Evolutionary conservation across 345 rosid species (phyloP).

Genomic region (Dimocarpus longan): DNA sequence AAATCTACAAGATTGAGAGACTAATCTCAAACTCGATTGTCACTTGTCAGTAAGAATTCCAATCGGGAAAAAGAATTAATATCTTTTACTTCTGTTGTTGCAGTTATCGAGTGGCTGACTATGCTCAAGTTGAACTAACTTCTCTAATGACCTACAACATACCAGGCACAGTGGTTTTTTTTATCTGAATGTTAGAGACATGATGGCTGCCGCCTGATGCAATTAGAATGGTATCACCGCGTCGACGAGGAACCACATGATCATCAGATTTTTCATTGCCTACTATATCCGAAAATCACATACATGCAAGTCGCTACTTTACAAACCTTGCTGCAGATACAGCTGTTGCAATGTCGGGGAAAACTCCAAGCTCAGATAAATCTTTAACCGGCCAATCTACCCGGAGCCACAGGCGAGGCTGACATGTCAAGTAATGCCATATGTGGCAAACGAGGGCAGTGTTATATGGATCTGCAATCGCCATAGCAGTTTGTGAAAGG

Average conservation of each 20-base stretch:
- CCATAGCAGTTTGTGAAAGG: conserved; percentile 55
- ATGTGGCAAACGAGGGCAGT: conserved; percentile 99
- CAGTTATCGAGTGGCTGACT: no score
- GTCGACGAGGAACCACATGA: conserved; percentile 51
- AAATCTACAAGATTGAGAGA: neutral
- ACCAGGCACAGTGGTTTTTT: conserved; percentile 90
- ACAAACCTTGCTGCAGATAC: conserved; percentile 92
- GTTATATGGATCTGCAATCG: conserved; percentile 99
- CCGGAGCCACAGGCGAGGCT: conserved; percentile 92
- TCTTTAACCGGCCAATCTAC: conserved; percentile 76
- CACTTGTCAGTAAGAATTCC: no score
- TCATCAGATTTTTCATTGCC: conserved; percentile 20
- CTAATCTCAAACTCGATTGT: neutral
- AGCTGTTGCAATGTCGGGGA: conserved; percentile 70
- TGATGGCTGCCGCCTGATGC: conserved; percentile 78
- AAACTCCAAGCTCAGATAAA: conserved; percentile 64
- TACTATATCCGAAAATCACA: conserved; percentile 1
- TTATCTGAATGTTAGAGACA: conserved; percentile 82
- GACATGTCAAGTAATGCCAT: conserved; percentile 94
- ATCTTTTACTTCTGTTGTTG: no score
- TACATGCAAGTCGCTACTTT: conserved; percentile 1
- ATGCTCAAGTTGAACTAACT: neutral
- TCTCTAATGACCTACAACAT: conserved; percentile 26
- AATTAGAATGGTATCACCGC: conserved; percentile 92
- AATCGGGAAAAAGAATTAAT: no score